These are phyloP conservation scores for Epichloe coenophiala DNA, from an alignment of 2,329 filamentous ascomycete species.

Conservation along the genomic window DNA sequence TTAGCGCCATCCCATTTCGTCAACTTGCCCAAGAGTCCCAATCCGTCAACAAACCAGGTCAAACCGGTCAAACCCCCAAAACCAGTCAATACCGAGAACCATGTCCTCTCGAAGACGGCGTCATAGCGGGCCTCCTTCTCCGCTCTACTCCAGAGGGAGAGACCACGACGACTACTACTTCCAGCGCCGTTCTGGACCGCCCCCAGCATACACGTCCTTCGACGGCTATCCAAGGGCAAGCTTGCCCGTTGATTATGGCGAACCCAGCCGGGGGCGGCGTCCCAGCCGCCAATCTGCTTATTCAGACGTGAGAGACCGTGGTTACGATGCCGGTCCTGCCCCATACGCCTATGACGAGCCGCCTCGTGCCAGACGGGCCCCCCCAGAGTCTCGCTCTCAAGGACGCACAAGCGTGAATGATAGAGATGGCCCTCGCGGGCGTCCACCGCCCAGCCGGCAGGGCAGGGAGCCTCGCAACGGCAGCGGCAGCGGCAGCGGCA, in stretches of 20 bases:
- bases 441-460: not conserved
- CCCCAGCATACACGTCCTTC: not conserved
- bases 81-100: not conserved
- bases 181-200: not conserved
- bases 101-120: constrained; percentile 2
- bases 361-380: not conserved
- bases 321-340: not conserved
- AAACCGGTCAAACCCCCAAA: no score
- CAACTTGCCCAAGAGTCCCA: not conserved
- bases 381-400: not conserved
- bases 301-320: not conserved
- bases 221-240: not conserved
- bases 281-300: not conserved
- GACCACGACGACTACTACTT: not conserved
- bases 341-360: not conserved
- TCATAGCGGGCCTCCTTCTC: constrained; percentile 2
- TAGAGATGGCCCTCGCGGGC: not conserved
- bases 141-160: not conserved
- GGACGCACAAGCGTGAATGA: not conserved
- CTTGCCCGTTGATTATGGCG: not conserved
- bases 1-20: not conserved
- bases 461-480: not conserved
- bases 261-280: not conserved
- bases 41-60: not conserved
- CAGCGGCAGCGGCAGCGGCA: not conserved